Conservation (phyloP, 306 rosid species). For the Prunus dulcis region DNA sequence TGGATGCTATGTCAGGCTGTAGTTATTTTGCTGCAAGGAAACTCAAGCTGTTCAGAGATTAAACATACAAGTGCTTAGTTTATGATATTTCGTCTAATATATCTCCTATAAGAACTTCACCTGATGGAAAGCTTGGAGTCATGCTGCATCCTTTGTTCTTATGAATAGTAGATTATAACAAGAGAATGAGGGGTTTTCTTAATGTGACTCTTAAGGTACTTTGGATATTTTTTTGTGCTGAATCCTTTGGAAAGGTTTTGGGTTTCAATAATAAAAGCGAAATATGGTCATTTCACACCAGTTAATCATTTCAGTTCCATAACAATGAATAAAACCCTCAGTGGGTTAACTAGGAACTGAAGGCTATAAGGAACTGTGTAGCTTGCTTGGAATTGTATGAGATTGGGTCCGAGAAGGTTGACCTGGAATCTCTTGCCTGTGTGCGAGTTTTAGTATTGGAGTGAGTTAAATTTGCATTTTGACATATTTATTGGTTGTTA, state of each 20-base stretch:
- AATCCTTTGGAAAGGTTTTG: slow-evolving; percentile 44
- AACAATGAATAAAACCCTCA: slow-evolving; percentile 24
- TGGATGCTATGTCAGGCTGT: slow-evolving; percentile 24
- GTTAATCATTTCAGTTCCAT: slow-evolving; percentile 26
- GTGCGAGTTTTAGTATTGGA: slow-evolving; percentile 12
- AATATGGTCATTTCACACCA: slow-evolving; percentile 26
- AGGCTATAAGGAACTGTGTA: slow-evolving; percentile 12
- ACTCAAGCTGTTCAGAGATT: slow-evolving; percentile 38
- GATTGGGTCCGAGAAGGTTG: slow-evolving; percentile 14
- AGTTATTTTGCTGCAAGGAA: slow-evolving; percentile 42
- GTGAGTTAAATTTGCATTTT: slow-evolving; percentile 8
- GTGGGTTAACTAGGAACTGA: slow-evolving; percentile 34
- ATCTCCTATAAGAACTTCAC: slow-evolving; percentile 29
- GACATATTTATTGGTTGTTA: neutral
- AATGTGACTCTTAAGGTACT: slow-evolving; percentile 35
- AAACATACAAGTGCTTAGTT: slow-evolving; percentile 34
- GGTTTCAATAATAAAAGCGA: slow-evolving; percentile 30
- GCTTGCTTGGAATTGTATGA: slow-evolving; percentile 6
- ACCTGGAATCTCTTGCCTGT: slow-evolving; percentile 19
- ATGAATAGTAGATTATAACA: slow-evolving; percentile 17
- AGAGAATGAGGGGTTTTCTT: slow-evolving; percentile 37
- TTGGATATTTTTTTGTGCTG: slow-evolving; percentile 34
- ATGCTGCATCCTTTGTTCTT: slow-evolving; percentile 35
- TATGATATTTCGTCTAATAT: slow-evolving; percentile 31
- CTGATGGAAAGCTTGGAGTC: slow-evolving; percentile 45